Evolutionary conservation across 2,329 filamentous ascomycete genomes (phyloP).

Genomic region (Fulvia fulva): DNA sequence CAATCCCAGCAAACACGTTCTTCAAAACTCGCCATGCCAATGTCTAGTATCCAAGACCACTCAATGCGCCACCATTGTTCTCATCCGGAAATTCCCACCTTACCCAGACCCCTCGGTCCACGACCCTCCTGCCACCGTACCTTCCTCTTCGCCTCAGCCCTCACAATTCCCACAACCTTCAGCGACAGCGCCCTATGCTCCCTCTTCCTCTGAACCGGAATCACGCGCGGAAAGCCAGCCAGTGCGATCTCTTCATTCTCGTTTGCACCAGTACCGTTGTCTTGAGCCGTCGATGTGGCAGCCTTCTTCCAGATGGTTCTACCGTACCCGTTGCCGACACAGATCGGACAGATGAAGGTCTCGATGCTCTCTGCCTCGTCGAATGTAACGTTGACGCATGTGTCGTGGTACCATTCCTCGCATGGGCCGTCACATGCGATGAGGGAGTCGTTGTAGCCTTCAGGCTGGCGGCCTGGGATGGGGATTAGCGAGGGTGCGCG

Average conservation of each 20-base stretch:
- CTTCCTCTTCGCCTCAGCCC: too few relatives aligned
- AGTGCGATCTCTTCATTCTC: not conserved
- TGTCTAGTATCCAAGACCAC: too few relatives aligned
- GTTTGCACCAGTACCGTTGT: too few relatives aligned
- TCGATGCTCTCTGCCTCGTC: slow-evolving; percentile 68
- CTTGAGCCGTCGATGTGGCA: not conserved
- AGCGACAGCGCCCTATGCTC: not conserved
- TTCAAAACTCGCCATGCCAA: too few relatives aligned
- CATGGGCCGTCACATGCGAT: slow-evolving; percentile 84
- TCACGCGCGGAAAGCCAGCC: not conserved
- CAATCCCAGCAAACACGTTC: too few relatives aligned
- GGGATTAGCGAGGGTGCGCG: not conserved
- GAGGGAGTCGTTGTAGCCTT: slow-evolving; percentile 83
- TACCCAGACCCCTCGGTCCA: too few relatives aligned
- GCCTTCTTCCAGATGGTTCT: slow-evolving; percentile 1
- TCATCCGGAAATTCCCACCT: too few relatives aligned
- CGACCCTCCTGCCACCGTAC: too few relatives aligned
- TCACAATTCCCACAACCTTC: too few relatives aligned
- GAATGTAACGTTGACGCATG: slow-evolving; percentile 76
- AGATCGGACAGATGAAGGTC: slow-evolving; percentile 47
- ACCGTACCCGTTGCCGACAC: not conserved
- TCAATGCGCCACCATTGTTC: too few relatives aligned
- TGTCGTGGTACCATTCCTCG: slow-evolving; percentile 93
- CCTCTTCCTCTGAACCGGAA: not conserved
- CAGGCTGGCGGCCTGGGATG: slow-evolving; percentile 61